Conservation (phyloP, 345 rosid genomes). For the Sisymbrium irio region DNA sequence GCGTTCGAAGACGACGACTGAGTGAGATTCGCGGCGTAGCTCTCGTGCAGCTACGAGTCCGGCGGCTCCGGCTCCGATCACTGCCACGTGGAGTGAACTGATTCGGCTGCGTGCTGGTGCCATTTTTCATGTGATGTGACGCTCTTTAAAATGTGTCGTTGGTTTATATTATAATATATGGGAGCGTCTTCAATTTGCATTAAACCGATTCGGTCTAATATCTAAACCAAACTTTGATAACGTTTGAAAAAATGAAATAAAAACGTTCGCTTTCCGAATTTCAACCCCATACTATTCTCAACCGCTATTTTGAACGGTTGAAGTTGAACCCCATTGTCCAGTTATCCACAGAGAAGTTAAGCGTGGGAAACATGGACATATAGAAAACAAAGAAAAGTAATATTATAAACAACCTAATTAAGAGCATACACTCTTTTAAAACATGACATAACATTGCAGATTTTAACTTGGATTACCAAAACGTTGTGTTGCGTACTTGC, state of each 20-base stretch:
- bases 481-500: neutral
- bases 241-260: no score
- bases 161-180: conserved; percentile 10
- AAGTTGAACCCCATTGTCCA: no score
- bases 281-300: no score
- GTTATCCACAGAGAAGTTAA: no score
- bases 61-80: conserved; percentile 87
- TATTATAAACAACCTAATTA: no score
- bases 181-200: neutral
- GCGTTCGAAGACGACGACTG: conserved; percentile 68
- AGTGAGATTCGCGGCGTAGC: conserved; percentile 66
- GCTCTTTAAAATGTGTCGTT: neutral
- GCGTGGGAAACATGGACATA: no score
- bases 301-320: no score
- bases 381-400: no score
- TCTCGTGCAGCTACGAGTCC: conserved; percentile 75
- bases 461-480: neutral
- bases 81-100: conserved; percentile 56
- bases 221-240: neutral
- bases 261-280: no score
- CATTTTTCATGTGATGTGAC: conserved; percentile 2
- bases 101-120: conserved; percentile 3
- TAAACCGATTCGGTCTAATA: neutral
- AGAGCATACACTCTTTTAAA: no score
- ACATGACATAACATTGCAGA: no score